phyloP scores from a whole-genome alignment of 2,329 filamentous ascomycete species.

The Aquanectria penicillioides region DNA sequence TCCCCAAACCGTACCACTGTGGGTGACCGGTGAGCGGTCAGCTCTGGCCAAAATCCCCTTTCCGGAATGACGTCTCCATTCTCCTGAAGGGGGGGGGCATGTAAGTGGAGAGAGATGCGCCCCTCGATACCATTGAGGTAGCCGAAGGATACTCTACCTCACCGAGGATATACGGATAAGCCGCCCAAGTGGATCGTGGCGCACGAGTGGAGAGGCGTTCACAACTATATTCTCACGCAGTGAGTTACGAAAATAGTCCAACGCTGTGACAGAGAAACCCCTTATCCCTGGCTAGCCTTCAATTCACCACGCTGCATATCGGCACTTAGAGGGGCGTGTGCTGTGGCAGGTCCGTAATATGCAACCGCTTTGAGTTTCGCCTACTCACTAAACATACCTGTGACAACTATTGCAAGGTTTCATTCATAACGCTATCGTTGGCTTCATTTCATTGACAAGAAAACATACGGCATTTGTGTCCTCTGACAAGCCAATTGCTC shows the following conservation, averaged over 20 bases:
- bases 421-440: background rate
- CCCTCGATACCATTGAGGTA: background rate
- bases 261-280: background rate
- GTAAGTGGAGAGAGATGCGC: conserved; percentile 4
- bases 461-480: background rate
- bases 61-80: conserved; percentile 1
- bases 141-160: background rate
- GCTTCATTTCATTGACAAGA: background rate
- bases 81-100: background rate
- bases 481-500: background rate
- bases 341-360: background rate
- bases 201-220: conserved; percentile 3
- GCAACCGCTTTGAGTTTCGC: background rate
- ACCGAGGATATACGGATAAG: background rate
- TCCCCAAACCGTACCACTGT: conserved; percentile 22
- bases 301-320: background rate
- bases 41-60: conserved; percentile 2
- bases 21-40: conserved; percentile 10
- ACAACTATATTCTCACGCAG: background rate
- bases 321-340: background rate
- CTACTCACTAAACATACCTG: conserved; percentile 5
- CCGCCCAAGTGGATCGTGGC: conserved; percentile 3
- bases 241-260: conserved; percentile 1
- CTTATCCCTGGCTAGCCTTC: background rate
- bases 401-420: conserved; percentile 1